These are phyloP conservation scores for Phytophthora pini DNA, from an alignment of 352 stramenopile genomes.

Conservation along the genomic window DNA sequence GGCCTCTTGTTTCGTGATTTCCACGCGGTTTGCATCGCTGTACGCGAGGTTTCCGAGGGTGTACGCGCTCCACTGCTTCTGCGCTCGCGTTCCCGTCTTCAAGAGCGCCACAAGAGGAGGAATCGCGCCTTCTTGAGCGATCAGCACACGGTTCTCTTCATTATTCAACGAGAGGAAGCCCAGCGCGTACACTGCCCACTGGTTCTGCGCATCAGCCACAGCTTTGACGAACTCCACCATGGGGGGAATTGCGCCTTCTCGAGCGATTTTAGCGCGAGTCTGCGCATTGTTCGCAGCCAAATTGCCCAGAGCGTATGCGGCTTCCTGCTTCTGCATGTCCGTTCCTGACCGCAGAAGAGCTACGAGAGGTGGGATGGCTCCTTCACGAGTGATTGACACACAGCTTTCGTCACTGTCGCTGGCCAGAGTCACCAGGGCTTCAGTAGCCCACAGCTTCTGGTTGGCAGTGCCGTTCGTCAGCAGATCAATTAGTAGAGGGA, in stretches of 20 bases:
- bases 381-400: slow-evolving; percentile 17
- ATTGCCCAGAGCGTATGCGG: slow-evolving; percentile 28
- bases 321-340: slow-evolving; percentile 34
- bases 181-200: slow-evolving; percentile 30
- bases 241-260: slow-evolving; percentile 28
- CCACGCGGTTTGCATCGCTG: slow-evolving; percentile 23
- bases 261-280: slow-evolving; percentile 18
- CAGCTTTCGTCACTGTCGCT: slow-evolving; percentile 27
- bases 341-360: slow-evolving; percentile 21
- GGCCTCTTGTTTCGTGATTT: slow-evolving; percentile 19
- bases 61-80: slow-evolving; percentile 31
- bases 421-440: slow-evolving; percentile 19
- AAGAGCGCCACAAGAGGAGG: slow-evolving; percentile 19
- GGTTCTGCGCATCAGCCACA: slow-evolving; percentile 29
- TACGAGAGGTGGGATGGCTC: slow-evolving; percentile 23
- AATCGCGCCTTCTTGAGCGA: slow-evolving; percentile 28
- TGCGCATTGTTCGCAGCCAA: slow-evolving; percentile 11
- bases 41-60: slow-evolving; percentile 27
- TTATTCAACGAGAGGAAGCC: slow-evolving; percentile 20
- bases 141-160: slow-evolving; percentile 23
- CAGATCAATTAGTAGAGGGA: slow-evolving; percentile 12
- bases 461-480: slow-evolving; percentile 9
- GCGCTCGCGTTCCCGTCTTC: slow-evolving; percentile 2
- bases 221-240: slow-evolving; percentile 27
- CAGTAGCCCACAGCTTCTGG: slow-evolving; percentile 22